phyloP scores from a whole-genome alignment of 2,329 filamentous ascomycete genomes.

The Teratosphaeria nubilosa region DNA sequence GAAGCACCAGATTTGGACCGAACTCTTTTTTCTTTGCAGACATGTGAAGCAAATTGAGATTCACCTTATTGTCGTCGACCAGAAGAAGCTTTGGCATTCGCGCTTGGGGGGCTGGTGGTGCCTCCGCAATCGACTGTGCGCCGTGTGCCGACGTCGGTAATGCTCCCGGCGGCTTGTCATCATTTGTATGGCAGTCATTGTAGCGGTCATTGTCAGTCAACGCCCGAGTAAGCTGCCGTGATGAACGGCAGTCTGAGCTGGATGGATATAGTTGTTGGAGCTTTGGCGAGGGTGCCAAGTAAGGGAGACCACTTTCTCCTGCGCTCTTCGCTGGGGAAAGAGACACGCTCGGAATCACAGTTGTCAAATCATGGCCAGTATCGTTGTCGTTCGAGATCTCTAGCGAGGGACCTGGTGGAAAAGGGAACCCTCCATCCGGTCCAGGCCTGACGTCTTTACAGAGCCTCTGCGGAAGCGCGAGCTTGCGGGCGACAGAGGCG shows the following conservation, averaged over 20 bases:
- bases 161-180: neutral
- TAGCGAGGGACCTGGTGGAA: neutral
- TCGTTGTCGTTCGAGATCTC: neutral
- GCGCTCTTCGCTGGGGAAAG: neutral
- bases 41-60: constrained; percentile 21
- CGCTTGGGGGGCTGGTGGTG: neutral
- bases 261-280: neutral
- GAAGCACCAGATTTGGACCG: constrained; percentile 20
- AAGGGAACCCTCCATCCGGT: neutral
- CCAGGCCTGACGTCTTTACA: neutral
- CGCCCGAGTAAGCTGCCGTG: neutral
- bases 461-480: neutral
- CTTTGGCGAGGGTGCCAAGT: neutral
- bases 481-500: neutral
- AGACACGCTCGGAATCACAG: neutral
- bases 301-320: neutral
- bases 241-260: neutral
- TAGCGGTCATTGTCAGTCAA: neutral
- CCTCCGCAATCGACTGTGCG: neutral
- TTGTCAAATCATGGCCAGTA: neutral
- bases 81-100: constrained; percentile 8
- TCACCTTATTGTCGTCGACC: constrained; percentile 22
- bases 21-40: constrained; percentile 20
- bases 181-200: neutral
- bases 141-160: neutral